Percentiles rank a stretch among this genome's conserved stretches.
phyloP scores from a whole-genome alignment of 352 stramenopile species.

The Phytophthora boehmeriae region DNA sequence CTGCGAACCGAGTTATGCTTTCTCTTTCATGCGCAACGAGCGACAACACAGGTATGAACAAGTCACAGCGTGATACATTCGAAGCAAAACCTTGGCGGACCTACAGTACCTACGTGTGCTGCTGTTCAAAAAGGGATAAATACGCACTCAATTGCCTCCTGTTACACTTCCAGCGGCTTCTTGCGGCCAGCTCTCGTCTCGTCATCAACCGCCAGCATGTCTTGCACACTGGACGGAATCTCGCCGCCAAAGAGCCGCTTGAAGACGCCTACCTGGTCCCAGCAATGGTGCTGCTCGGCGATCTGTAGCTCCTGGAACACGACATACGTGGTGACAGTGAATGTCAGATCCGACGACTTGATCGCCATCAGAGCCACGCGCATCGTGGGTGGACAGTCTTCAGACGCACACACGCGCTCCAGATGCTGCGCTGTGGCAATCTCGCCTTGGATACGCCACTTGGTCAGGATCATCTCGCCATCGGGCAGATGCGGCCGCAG shows the following conservation, averaged over 20 bases:
- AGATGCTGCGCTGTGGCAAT: constrained; percentile 69
- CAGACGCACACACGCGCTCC: constrained; percentile 62
- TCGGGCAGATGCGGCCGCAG: constrained; percentile 74
- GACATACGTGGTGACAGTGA: constrained; percentile 85
- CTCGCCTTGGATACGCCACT: constrained; percentile 84
- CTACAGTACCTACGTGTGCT: neutral
- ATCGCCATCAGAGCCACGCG: constrained; percentile 70
- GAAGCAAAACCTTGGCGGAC: neutral
- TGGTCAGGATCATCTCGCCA: constrained; percentile 85
- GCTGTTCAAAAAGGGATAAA: constrained; percentile 20
- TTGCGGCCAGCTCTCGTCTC: constrained; percentile 33
- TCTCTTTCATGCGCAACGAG: no score
- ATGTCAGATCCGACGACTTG: constrained; percentile 83
- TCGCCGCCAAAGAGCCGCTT: constrained; percentile 82
- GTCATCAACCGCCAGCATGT: constrained; percentile 64
- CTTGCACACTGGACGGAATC: constrained; percentile 59
- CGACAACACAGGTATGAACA: no score
- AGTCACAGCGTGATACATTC: no score
- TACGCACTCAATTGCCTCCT: constrained; percentile 10
- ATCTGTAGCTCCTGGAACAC: constrained; percentile 79
- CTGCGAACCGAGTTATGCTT: neutral
- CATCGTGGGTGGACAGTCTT: constrained; percentile 77
- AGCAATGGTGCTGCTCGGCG: constrained; percentile 81
- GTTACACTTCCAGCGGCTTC: constrained; percentile 41
- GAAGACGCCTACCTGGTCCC: constrained; percentile 84